Base-by-base conservation (phyloP, 2,329 filamentous ascomycete genomes). In the Coniella lustricola region DNA sequence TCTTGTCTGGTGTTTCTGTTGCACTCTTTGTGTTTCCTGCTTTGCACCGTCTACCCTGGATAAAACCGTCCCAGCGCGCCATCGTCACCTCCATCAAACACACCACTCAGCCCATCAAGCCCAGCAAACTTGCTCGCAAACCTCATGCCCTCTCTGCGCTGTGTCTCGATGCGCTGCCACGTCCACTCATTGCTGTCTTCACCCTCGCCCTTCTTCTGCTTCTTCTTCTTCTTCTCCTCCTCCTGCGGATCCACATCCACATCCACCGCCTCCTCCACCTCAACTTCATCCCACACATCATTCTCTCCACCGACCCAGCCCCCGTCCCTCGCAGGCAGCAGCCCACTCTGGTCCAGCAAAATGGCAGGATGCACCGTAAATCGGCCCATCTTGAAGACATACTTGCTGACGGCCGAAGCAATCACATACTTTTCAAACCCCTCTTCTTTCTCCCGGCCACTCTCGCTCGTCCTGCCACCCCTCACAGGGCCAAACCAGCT, bases 331-430 rank as follows among this genome's bases (percentile, higher is more conserved):
- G 76, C 69, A 0, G 93, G 93, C 44, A 97, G 69, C 62, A 96
- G 71, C 1, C 82, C 81, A 43, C 84, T 84, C 32, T 83, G 77
- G 37, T 78, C 73, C 21, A 97, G 72, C 7, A 91, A 73, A 40
- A 86, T 74, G 56, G 90, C 85, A 0, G 93, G 90, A 55, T 90
- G 81, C 3, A 97, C 80, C 0, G 91, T 97, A 59, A 93, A 73
- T 20, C 91, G 75, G 1, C 85, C 87, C 48, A 89, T 74, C 71
- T 91, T 91, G 63, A 88, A 82, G 35, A 91, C 87, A 64, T 91
- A 91, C 70, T 90, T 90, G 69, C 79, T 83, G 37, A 91, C 66
- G 1, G 82, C 82, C 0, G 83, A 84, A 1, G 87, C 87, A 56
- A 85, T 76, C 34, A 91, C 75, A 52, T 77, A 80, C 65, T 77